Base-by-base conservation (phyloP, 2,329 filamentous ascomycete genomes). In the Calonectria multiphialidica region DNA sequence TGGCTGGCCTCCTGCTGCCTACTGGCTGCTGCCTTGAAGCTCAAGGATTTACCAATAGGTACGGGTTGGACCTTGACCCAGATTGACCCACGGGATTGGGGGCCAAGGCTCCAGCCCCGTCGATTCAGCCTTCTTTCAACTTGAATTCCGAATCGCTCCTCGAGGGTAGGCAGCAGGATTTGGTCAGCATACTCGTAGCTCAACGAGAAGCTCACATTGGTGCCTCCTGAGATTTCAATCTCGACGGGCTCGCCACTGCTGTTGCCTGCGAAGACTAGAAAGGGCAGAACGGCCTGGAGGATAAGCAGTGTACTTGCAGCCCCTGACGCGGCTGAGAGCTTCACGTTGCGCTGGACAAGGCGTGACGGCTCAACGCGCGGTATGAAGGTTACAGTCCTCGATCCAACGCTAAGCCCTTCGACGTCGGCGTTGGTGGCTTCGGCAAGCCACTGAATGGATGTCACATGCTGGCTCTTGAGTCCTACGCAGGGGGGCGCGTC, bases 111-210 rank as follows among this genome's bases (percentile, higher is more conserved):
- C 90, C 90, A 93, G 12, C 89, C 87, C 9, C 90, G 86, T 23
- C 62, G 74, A 40, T 84, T 81, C 12, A 92, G 77, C 21, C 80
- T 76, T 9, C 89, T 79, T 71, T 88, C 84, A 4, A 90, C 84
- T 1, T 70, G 67, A 47, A 91, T 80, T 2, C 86, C 85, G 67
- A 91, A 91, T 4, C 84, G 83, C 2, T 84, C 82, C 76, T 89
- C 84, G 0, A 93, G 81, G 0, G 85, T 83, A 3, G 90, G 90
- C 37, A 92, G 81, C 1, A 93, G 83, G 0, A 92, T 88, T 76
- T 92, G 90, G 76, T 91, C 89, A 4, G 92, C 81, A 76, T 92
- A 93, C 76, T 93, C 90, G 71, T 86, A 91, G n/a, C 87, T 90
- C 1, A 86, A 84, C 0, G 90, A 90, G 77, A 86, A 90, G 12